Percentiles rank a stretch among this genome's conserved stretches.
These are phyloP conservation scores for Colletotrichum viniferum DNA, from an alignment of 2,329 filamentous ascomycete genomes.

Conservation along the genomic window DNA sequence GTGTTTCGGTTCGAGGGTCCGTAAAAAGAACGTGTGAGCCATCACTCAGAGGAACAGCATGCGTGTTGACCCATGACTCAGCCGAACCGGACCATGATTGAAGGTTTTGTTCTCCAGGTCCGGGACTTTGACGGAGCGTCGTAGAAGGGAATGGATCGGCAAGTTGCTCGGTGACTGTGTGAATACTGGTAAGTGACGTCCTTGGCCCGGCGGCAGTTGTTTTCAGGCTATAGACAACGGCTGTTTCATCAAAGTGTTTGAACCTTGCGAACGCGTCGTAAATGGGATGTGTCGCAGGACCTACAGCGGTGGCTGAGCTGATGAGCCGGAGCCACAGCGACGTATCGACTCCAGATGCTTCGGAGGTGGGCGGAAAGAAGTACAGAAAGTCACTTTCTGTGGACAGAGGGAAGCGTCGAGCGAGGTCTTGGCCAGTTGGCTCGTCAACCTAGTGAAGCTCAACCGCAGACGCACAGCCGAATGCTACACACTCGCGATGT, in stretches of 20 bases:
- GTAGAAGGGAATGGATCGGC: neutral
- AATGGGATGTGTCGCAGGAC: slow-evolving; percentile 24
- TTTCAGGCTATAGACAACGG: slow-evolving; percentile 24
- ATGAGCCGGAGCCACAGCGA: slow-evolving; percentile 65
- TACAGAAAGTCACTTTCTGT: slow-evolving; percentile 60
- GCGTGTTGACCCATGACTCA: neutral
- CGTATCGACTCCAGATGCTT: slow-evolving; percentile 45
- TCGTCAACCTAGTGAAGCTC: slow-evolving; percentile 65
- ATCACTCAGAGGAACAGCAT: slow-evolving; percentile 67
- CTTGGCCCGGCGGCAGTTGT: neutral
- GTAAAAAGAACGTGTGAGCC: slow-evolving; percentile 69
- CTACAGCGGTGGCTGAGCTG: slow-evolving; percentile 56
- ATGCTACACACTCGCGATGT: slow-evolving; percentile 67
- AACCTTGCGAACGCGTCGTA: neutral
- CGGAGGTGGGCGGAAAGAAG: slow-evolving; percentile 58
- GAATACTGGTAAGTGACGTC: neutral
- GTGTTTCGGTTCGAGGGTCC: slow-evolving; percentile 58
- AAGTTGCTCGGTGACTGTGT: slow-evolving; percentile 1
- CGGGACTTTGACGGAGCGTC: neutral
- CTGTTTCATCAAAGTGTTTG: neutral
- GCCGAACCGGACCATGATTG: neutral
- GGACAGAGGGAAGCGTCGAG: slow-evolving; percentile 59
- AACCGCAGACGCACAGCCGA: slow-evolving; percentile 66
- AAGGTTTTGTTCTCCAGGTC: neutral
- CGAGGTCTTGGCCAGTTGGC: slow-evolving; percentile 51